A percentile compares a stretch with the other conserved stretches of the same genome.
These are phyloP conservation scores for Trichoderma koningii DNA, from an alignment of 2,329 filamentous ascomycete genomes.

Conservation along the genomic window DNA sequence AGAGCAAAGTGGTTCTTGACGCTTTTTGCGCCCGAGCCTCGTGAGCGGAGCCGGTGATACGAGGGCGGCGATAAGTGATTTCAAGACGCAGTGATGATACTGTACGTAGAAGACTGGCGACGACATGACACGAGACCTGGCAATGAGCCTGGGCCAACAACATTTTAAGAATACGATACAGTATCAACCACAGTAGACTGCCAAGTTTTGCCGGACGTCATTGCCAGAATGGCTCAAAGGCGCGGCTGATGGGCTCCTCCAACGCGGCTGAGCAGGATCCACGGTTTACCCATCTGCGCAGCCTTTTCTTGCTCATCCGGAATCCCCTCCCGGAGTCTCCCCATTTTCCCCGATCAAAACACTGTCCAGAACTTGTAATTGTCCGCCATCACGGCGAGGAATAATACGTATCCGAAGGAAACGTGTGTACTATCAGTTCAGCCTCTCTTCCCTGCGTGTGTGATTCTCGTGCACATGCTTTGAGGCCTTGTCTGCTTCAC, in stretches of 20 bases:
- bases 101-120: background rate
- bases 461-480: no score
- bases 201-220: background rate
- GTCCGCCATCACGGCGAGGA: background rate
- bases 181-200: background rate
- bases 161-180: background rate
- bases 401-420: no score
- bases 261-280: no score
- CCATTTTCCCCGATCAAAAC: conserved; percentile 2
- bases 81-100: background rate
- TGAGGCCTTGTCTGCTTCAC: no score
- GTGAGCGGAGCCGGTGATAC: conserved; percentile 2
- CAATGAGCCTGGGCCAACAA: background rate
- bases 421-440: no score
- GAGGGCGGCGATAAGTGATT: background rate
- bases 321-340: conserved; percentile 1
- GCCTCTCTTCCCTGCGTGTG: no score
- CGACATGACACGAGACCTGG: background rate
- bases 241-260: no score
- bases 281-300: no score
- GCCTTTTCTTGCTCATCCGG: background rate
- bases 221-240: background rate
- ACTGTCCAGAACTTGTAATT: background rate
- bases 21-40: background rate
- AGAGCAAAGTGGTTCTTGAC: background rate